Conservation (phyloP, 2,329 filamentous ascomycete species). For the Metarhizium robertsii region DNA sequence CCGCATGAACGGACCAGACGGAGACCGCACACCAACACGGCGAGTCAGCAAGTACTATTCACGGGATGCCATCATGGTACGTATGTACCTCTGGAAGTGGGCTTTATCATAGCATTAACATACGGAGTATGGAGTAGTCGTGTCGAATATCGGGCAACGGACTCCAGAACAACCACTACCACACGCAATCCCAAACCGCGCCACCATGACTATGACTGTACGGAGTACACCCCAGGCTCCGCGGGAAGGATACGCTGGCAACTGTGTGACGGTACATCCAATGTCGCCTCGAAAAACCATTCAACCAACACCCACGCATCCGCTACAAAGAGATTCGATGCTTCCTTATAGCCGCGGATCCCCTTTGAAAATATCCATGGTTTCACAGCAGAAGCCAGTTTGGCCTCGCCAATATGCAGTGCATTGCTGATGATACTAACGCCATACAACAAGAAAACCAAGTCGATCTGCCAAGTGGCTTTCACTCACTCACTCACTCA, state of each 20-base stretch:
- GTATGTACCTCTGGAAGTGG: background rate
- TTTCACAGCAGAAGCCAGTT: too few relatives aligned
- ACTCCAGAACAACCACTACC: background rate
- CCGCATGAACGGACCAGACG: too few relatives aligned
- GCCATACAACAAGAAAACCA: background rate
- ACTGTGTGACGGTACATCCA: background rate
- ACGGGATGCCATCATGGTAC: background rate
- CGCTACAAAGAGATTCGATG: too few relatives aligned
- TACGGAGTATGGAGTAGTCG: background rate
- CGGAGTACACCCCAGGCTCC: background rate
- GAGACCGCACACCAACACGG: too few relatives aligned
- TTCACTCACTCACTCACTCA: background rate
- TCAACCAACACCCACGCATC: background rate
- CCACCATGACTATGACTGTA: background rate
- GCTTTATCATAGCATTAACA: too few relatives aligned
- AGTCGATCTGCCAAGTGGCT: background rate
- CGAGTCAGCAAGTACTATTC: too few relatives aligned
- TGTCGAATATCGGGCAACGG: too few relatives aligned
- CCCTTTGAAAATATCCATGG: too few relatives aligned
- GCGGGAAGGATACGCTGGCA: background rate
- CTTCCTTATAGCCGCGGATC: too few relatives aligned
- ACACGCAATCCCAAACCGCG: background rate
- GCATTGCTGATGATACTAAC: too few relatives aligned
- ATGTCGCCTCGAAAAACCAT: background rate
- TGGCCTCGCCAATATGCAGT: too few relatives aligned